A percentile compares a stretch with the other conserved stretches of the same genome.
Evolutionary conservation across 441 rosid genomes (phyloP).

Genomic region (Brassica balearica): DNA sequence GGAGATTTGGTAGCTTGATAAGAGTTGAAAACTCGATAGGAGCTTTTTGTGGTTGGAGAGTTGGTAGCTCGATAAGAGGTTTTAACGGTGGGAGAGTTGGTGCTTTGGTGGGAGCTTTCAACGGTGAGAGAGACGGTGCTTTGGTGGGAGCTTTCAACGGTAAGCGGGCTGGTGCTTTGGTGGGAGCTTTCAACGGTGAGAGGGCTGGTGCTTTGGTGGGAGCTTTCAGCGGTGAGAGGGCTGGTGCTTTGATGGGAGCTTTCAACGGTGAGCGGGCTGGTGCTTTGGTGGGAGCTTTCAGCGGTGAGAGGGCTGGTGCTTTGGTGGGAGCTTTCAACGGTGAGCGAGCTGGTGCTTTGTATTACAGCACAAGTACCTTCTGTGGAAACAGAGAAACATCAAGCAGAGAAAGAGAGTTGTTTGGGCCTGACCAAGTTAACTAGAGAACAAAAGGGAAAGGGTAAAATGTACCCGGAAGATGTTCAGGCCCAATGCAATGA

Average conservation of each 20-base stretch:
- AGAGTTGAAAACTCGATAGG: not conserved
- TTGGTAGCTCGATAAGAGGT: not conserved
- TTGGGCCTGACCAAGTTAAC: no score
- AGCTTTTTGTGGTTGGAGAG: not conserved
- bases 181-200: not conserved
- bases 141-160: not conserved
- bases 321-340: no score
- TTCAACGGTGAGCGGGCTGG: no score
- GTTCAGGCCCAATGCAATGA: no score
- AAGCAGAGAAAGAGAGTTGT: no score
- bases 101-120: not conserved
- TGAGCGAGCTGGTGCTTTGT: no score
- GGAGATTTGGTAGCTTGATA: not conserved
- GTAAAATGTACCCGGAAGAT: no score
- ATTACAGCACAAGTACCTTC: no score
- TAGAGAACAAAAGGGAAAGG: no score
- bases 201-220: not conserved
- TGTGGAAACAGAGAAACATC: no score
- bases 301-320: no score
- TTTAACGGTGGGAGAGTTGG: not conserved
- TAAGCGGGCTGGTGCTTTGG: not conserved
- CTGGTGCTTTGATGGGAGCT: not conserved
- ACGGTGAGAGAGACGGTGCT: not conserved
- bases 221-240: not conserved
- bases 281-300: no score